These are phyloP conservation scores for Kuraishia borneana DNA, from an alignment of 805 yeast species.

Conservation along the genomic window DNA sequence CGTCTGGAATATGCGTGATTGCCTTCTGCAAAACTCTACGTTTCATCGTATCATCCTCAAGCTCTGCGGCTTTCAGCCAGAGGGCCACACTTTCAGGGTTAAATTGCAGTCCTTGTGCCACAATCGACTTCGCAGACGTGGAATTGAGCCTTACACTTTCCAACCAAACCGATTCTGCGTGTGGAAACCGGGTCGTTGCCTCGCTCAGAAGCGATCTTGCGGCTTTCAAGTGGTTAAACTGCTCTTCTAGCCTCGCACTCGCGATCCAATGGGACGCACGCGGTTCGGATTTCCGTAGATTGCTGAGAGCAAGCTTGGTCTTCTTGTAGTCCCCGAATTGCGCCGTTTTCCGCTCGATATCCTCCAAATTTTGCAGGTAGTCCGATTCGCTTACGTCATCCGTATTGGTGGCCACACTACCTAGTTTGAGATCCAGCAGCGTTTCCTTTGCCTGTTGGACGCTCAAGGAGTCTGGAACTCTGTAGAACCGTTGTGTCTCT, in stretches of 20 bases:
- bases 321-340: slow-evolving; percentile 45
- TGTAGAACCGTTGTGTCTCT: slow-evolving; percentile 58
- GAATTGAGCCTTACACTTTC: slow-evolving; percentile 59
- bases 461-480: slow-evolving; percentile 68
- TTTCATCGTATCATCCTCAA: slow-evolving; percentile 44
- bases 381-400: slow-evolving; percentile 23
- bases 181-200: slow-evolving; percentile 64
- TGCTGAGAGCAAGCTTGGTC: slow-evolving; percentile 49
- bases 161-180: slow-evolving; percentile 69
- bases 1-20: slow-evolving; percentile 49
- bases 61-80: slow-evolving; percentile 63
- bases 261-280: slow-evolving; percentile 77
- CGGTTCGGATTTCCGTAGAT: slow-evolving; percentile 66
- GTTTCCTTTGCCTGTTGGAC: slow-evolving; percentile 56
- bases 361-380: slow-evolving; percentile 30
- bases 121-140: slow-evolving; percentile 40
- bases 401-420: slow-evolving; percentile 16
- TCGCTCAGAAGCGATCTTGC: slow-evolving; percentile 59
- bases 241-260: slow-evolving; percentile 68
- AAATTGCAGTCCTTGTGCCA: slow-evolving; percentile 51
- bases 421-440: slow-evolving; percentile 43
- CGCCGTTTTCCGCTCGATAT: slow-evolving; percentile 7
- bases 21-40: slow-evolving; percentile 59
- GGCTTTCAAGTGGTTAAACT: slow-evolving; percentile 36
- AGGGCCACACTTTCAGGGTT: slow-evolving; percentile 46